Evolutionary conservation across 2,329 filamentous ascomycete species (phyloP).

Genomic region (Amesomyces nigricolor): DNA sequence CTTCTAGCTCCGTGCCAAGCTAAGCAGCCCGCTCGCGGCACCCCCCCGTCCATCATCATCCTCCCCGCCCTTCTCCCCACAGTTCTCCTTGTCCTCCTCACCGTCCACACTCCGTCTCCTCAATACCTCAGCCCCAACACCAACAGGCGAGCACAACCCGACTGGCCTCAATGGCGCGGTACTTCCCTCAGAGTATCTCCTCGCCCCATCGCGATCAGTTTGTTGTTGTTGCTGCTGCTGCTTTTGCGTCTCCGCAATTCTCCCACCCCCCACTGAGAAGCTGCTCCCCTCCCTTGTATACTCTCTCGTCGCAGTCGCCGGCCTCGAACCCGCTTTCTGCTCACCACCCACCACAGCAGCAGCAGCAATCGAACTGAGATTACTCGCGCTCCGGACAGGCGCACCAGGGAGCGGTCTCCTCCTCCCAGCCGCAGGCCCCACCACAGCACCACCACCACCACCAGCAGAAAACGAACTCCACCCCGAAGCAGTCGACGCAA

Average conservation of each 20-base stretch:
- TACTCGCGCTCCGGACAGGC: slow-evolving; percentile 4
- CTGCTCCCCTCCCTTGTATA: neutral
- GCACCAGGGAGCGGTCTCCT: slow-evolving; percentile 5
- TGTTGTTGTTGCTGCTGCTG: neutral
- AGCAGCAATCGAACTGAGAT: neutral
- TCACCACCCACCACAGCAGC: too few species aligned
- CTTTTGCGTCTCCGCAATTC: neutral
- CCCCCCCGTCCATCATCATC: slow-evolving; percentile 32
- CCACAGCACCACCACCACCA: neutral
- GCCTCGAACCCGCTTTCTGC: too few species aligned
- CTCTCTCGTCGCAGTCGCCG: too few species aligned
- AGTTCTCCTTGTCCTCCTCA: neutral
- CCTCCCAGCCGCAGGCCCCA: neutral
- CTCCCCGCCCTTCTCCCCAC: neutral
- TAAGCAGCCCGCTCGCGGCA: slow-evolving; percentile 48
- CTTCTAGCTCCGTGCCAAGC: slow-evolving; percentile 31
- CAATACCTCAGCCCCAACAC: neutral
- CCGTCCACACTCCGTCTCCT: neutral
- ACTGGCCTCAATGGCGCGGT: neutral
- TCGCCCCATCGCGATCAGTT: too few species aligned
- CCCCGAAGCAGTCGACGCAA: neutral
- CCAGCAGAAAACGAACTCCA: neutral
- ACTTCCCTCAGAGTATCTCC: neutral
- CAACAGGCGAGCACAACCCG: neutral
- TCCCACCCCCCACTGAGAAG: neutral